phyloP scores from a whole-genome alignment of 129 eudicot species.

The Pulicaria dysenterica region DNA sequence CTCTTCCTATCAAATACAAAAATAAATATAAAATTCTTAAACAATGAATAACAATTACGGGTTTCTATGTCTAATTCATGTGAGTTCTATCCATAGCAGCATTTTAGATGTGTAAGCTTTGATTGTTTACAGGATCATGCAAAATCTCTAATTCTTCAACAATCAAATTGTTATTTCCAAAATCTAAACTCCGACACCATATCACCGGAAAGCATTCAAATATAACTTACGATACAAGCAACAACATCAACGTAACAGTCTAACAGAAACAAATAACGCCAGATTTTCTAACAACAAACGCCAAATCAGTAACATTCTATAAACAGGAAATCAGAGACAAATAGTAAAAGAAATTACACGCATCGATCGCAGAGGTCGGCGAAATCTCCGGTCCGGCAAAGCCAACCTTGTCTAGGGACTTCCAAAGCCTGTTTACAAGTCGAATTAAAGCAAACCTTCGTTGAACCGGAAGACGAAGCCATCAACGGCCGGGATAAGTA shows the following conservation, averaged over 20 bases:
- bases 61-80: background rate
- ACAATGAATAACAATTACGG: slow-evolving; percentile 19
- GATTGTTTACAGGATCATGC: slow-evolving; percentile 6
- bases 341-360: slow-evolving; percentile 46
- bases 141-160: slow-evolving; percentile 7
- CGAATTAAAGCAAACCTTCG: slow-evolving; percentile 64
- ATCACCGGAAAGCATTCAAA: background rate
- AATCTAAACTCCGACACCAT: slow-evolving; percentile 22
- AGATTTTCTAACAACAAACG: background rate
- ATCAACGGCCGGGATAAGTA: slow-evolving; percentile 18
- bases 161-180: background rate
- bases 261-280: background rate
- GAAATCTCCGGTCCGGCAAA: slow-evolving; percentile 62
- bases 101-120: background rate
- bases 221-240: slow-evolving; percentile 38
- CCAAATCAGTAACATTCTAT: slow-evolving; percentile 20
- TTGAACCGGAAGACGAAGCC: slow-evolving; percentile 48
- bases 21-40: slow-evolving; percentile 12
- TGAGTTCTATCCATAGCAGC: background rate
- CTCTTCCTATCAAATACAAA: background rate
- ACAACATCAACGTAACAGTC: slow-evolving; percentile 12
- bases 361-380: slow-evolving; percentile 81
- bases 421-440: slow-evolving; percentile 49
- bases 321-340: background rate
- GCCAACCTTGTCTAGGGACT: slow-evolving; percentile 64